A percentile compares a stretch with the other conserved stretches of the same genome.
Evolutionary conservation across 2,329 filamentous ascomycete species (phyloP).

Genomic region (Aspergillus neoniger): DNA sequence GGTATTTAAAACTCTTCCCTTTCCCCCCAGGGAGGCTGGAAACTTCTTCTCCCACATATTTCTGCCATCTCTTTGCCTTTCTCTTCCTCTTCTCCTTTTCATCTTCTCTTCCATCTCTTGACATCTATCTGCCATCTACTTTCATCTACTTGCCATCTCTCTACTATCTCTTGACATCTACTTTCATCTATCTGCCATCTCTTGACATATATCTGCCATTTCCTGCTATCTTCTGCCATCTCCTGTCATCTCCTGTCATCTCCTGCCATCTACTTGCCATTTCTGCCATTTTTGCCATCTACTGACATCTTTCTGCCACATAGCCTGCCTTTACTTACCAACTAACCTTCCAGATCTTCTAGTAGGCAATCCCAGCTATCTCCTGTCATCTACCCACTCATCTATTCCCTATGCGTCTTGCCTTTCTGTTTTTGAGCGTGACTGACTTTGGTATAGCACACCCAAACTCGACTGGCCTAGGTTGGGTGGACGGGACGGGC

Average conservation of each 20-base stretch:
- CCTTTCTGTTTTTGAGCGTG: too few species aligned
- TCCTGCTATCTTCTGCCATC: not conserved
- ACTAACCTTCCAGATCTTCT: too few species aligned
- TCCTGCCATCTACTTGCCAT: not conserved
- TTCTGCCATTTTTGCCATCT: not conserved
- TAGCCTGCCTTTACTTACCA: not conserved
- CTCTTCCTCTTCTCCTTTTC: too few species aligned
- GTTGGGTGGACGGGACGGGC: constrained; percentile 12
- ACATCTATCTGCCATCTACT: too few species aligned
- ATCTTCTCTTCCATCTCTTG: too few species aligned
- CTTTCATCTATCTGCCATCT: not conserved
- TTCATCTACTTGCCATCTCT: not conserved
- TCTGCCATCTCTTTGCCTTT: too few species aligned
- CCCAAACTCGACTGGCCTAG: not conserved
- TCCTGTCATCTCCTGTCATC: not conserved
- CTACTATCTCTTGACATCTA: not conserved
- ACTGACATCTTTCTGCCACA: not conserved
- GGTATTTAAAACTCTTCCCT: too few species aligned
- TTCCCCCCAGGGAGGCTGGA: too few species aligned
- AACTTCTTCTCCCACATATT: too few species aligned
- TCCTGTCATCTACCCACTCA: too few species aligned
- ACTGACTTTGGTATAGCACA: too few species aligned
- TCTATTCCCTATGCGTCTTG: too few species aligned
- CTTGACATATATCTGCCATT: not conserved
- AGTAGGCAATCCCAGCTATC: not conserved